Evolutionary conservation across 352 stramenopile genomes (phyloP).

Genomic region (Phytopythium sindhum): DNA sequence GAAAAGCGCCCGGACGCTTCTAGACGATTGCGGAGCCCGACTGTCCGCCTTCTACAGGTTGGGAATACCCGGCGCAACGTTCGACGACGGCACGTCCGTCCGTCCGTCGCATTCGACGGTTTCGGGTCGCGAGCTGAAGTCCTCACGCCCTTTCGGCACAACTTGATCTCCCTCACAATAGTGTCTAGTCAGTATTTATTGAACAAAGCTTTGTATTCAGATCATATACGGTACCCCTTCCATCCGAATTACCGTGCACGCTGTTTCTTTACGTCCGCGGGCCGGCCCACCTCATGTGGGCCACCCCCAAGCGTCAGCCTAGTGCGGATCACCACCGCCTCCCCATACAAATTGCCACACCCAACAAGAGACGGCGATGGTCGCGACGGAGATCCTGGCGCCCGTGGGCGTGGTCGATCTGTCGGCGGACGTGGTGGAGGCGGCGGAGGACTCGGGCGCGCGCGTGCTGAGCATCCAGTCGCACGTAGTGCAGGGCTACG

Average conservation of each 20-base stretch:
- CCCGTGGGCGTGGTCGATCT: background rate
- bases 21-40: background rate
- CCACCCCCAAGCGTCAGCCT: background rate
- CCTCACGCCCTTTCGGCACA: background rate
- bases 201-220: background rate
- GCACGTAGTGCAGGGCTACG: conserved; percentile 85
- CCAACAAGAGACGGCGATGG: background rate
- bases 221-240: too few species aligned
- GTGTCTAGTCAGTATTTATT: background rate
- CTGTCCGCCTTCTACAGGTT: background rate
- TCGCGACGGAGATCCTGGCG: background rate
- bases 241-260: background rate
- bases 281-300: background rate
- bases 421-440: conserved; percentile 3
- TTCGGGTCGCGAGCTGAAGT: too few species aligned
- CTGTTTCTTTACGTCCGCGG: background rate
- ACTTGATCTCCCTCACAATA: background rate
- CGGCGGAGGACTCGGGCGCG: conserved; percentile 33
- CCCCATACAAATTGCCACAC: too few species aligned
- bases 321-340: too few species aligned
- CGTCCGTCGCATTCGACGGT: background rate
- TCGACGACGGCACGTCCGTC: background rate
- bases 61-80: background rate
- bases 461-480: conserved; percentile 87
- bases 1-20: background rate